Base-by-base conservation (phyloP, 2,329 filamentous ascomycete genomes). In the Periconia sp. region DNA sequence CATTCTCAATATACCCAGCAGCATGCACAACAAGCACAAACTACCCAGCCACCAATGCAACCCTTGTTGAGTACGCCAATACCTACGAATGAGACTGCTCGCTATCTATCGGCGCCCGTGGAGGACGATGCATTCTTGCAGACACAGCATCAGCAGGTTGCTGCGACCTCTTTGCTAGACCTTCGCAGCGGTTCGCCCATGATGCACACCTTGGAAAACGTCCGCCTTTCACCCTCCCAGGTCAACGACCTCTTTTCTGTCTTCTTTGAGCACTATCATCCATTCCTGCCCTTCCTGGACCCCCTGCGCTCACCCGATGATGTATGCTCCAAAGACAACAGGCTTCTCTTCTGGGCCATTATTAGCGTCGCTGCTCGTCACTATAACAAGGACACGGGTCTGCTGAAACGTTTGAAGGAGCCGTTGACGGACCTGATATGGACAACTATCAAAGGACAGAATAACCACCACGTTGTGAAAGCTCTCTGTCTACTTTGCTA, bases 311-410 rank as follows among this genome's bases (percentile, higher is more conserved):
- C 83, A 0, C 88, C 91, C 1, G 88, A 74, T n/a, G 72, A 94
- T 45, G 79, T 85, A 53, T 94, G 90, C 70, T 89, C 89, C 66
- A 82, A 86, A 55, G 88, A 93, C 64, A 89, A 91, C 47, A 86
- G 87, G 3, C 79, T 96, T 14, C 82, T 96, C 1, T 96, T 96
- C 74, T 96, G 92, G 92, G 84, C 89, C 45, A 88, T 93, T 54
- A 79, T 92, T 44, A 84, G 88, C 35, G 86, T 92, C 51, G 89
- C 89, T 19, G 85, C 89, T 41, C 85, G 90, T 48, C 86, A 89
- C 40, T 92, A 87, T 66, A 79, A 80, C 41, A 76, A 79, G 1
- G 87, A 89, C 55, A 82, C 83, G 1, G 81, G 79, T 14, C 79
- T 92, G 31, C 80, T 93, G 50, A 85, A 82, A 44, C 84, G 86